Evolutionary conservation across 495 filamentous ascomycete genomes (phyloP), one percentile per base, ranked within the genome.

Genomic region (Wilcoxina mikolae): DNA sequence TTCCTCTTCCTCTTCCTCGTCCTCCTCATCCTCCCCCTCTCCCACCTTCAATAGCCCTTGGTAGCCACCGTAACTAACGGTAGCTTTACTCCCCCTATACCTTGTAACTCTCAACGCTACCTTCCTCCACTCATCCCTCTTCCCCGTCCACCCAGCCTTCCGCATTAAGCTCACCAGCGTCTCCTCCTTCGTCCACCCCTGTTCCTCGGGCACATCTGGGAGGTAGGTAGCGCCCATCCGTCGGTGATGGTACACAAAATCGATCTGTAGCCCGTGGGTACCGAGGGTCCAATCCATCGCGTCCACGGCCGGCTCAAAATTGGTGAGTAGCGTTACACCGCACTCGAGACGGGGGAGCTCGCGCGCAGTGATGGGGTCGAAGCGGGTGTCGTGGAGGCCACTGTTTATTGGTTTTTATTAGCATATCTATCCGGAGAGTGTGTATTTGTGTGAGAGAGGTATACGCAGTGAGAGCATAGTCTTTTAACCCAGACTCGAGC

Each of bases 131-230:
- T 77, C 70, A 58, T 80, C 73, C 69, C 70, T 76, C 57, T 71
- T 68, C 3, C 82, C 79, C 56, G 70, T 71, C 88, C 87, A 95
- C 0, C 89, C 89, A 0, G 88, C 90, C 73, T 95, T 95, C 52
- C 87, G 75, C 87, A 95, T 95, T 60, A 95, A 68, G 66, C 84
- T 90, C 31, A 85, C 74, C 22, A 96, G 61, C 1, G 88, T 86
- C 73, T 95, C 86, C 69, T 95, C 88, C 68, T 91, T 94, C 12
- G 80, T 86, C 91, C 91, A 98, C 20, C 84, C 87, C 67, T 98
- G 91, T 72, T 98, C 91, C 3, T 76, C 72, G 2, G 90, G 79
- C 10, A 96, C 90, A 66, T 95, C 87, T 0, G 91, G 91, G 15
- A 98, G 74, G 62, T 98, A 98, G 0, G 90, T 95, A 9, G 86